These are phyloP conservation scores for Microdochium nivale DNA, from an alignment of 2,329 filamentous ascomycete genomes.

Conservation along the genomic window DNA sequence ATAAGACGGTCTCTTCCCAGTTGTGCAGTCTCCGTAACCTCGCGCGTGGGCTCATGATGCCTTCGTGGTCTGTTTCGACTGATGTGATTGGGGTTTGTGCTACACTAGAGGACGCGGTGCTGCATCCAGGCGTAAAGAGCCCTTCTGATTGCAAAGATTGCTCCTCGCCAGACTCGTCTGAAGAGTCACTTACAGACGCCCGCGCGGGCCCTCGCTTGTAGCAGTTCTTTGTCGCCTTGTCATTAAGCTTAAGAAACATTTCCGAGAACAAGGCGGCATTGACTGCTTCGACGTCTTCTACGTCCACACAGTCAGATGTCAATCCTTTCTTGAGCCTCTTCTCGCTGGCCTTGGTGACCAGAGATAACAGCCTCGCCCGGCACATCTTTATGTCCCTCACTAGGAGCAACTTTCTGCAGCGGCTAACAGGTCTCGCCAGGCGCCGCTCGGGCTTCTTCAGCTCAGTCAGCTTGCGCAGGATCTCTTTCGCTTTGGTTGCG, in stretches of 20 bases:
- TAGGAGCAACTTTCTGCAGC: not conserved
- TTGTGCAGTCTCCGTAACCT: too few relatives aligned
- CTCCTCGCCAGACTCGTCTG: not conserved
- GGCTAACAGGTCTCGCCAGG: not conserved
- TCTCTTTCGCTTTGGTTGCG: not conserved
- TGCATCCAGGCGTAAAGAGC: not conserved
- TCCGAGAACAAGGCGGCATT: not conserved
- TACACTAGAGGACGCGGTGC: not conserved
- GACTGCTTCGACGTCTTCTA: not conserved
- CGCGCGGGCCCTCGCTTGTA: not conserved
- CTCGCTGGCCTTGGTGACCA: not conserved
- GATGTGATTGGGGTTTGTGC: not conserved
- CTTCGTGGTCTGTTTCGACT: not conserved
- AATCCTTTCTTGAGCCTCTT: not conserved
- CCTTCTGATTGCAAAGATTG: not conserved
- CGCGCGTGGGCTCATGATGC: not conserved
- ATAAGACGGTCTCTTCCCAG: too few relatives aligned
- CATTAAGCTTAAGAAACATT: not conserved
- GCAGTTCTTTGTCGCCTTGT: not conserved
- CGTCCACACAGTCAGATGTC: not conserved
- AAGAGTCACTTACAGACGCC: not conserved
- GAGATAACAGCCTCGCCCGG: not conserved
- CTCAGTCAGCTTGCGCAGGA: not conserved
- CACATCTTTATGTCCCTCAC: not conserved
- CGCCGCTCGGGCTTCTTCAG: not conserved